phyloP scores from a whole-genome alignment of 768 basidiomycete species.

The Mycena vitilis region DNA sequence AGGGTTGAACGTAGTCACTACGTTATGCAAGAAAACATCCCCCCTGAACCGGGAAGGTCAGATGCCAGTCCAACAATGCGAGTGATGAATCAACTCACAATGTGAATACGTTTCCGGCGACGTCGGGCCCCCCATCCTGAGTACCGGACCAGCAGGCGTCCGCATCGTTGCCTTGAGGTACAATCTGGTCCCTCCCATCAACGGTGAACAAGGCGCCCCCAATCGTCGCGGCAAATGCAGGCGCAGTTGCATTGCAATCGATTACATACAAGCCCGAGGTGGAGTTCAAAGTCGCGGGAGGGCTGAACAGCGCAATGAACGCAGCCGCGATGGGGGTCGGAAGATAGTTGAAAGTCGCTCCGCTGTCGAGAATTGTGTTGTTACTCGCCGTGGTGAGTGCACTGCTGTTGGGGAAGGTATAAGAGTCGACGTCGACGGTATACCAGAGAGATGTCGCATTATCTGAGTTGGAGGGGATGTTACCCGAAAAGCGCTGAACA shows the following conservation, averaged over 20 bases:
- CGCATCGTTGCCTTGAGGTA: neutral
- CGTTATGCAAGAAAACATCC: slow-evolving; percentile 11
- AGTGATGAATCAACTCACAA: neutral
- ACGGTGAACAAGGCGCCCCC: neutral
- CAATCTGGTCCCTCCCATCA: neutral
- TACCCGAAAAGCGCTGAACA: neutral
- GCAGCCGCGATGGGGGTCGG: neutral
- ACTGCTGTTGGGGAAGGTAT: neutral
- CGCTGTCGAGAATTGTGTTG: neutral
- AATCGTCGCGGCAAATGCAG: neutral
- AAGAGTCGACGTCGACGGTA: neutral
- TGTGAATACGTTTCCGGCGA: neutral
- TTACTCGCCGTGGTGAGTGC: neutral
- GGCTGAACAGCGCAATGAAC: neutral
- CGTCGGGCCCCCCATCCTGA: neutral
- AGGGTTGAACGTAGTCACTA: slow-evolving; percentile 11
- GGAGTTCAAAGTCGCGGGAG: neutral
- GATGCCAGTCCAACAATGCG: neutral
- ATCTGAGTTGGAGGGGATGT: neutral
- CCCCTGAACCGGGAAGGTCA: neutral
- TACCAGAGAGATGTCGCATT: neutral
- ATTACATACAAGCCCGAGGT: neutral
- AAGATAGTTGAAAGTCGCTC: neutral
- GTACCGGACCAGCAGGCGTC: neutral
- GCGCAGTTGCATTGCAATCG: neutral